phyloP scores from a whole-genome alignment of 1,284 basidiomycete species.

The Puccinia polysora region DNA sequence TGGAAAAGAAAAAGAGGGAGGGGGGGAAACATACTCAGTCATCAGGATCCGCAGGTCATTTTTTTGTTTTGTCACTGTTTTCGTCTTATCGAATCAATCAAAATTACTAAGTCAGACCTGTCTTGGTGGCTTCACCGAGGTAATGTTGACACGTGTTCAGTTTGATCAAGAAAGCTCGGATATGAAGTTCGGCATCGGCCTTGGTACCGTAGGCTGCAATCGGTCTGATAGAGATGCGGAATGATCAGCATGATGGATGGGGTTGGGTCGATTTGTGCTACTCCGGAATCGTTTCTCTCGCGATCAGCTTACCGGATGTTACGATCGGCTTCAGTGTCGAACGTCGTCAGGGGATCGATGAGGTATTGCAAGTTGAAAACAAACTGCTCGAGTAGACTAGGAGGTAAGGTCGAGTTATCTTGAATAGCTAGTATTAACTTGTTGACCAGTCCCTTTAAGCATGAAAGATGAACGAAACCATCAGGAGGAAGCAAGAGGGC shows the following conservation, averaged over 20 bases:
- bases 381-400: constrained; percentile 63
- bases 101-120: constrained; percentile 22
- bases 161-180: constrained; percentile 34
- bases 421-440: constrained; percentile 75
- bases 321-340: constrained; percentile 59
- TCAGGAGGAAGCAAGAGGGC: too few relatives aligned
- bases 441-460: constrained; percentile 63
- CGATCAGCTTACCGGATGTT: constrained; percentile 53
- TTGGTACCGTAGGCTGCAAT: constrained; percentile 71
- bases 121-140: constrained; percentile 17
- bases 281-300: too few relatives aligned
- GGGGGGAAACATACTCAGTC: constrained; percentile 8
- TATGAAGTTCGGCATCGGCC: constrained; percentile 75
- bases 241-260: constrained; percentile 43
- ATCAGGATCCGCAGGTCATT: too few relatives aligned
- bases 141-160: constrained; percentile 16
- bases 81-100: too few relatives aligned
- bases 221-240: constrained; percentile 54
- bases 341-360: constrained; percentile 67
- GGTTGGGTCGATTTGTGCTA: too few relatives aligned
- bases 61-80: too few relatives aligned
- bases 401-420: constrained; percentile 56
- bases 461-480: constrained; percentile 31
- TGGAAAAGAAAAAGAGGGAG: constrained; percentile 56
- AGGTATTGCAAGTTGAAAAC: constrained; percentile 61